Base-by-base conservation (phyloP, 1,284 basidiomycete species). In the Peniophora sp. region DNA sequence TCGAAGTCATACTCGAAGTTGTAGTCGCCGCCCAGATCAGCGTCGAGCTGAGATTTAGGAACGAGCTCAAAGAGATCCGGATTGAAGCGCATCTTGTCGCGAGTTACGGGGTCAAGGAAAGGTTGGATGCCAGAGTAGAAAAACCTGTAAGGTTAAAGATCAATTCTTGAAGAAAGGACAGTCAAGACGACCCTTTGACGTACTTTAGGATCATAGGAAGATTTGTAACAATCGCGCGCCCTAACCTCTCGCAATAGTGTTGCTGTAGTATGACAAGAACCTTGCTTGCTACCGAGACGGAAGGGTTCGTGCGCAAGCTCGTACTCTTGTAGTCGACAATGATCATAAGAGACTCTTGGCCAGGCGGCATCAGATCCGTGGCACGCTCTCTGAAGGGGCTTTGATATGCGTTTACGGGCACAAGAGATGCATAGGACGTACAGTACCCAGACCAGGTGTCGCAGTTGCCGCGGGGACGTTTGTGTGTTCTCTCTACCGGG, bases 1-100 rank as follows among this genome's bases (percentile, higher is more conserved):
- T 78, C 72, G 45, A 83, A 79, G 53, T 94, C 83, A 62, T 89
- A 95, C 59, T 89, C 74, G 60, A 81, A 93, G 54, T 83, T 74
- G 64, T 86, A 83, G 8, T 81, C 72, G 2, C 93, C 92, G 16
- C 90, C 91, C 59, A 92, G 90, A 59, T 90, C 86, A 2, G 79
- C 78, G 60, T 92, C 89, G 8, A 96, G 79, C 57, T 95, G 92
- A 12, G 79, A 77, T 3, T 68, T 67, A 1, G 88, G 84, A 22
- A 95, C 77, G 39, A 93, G 80, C 52, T 90, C 87, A 20, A 76
- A 66, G 11, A 95, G 73, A 58, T 88, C 76, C 5, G 90, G 90
- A 63, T 96, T 94, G 68, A 96, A 95, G 27, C 84, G 81, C 81
- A 92, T 90, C 86, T 96, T 96, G 59, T 92, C 90, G 50, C 89